These are phyloP conservation scores for Chaetomiaceae sp. DNA, from an alignment of 2,329 filamentous ascomycete genomes.

Conservation along the genomic window DNA sequence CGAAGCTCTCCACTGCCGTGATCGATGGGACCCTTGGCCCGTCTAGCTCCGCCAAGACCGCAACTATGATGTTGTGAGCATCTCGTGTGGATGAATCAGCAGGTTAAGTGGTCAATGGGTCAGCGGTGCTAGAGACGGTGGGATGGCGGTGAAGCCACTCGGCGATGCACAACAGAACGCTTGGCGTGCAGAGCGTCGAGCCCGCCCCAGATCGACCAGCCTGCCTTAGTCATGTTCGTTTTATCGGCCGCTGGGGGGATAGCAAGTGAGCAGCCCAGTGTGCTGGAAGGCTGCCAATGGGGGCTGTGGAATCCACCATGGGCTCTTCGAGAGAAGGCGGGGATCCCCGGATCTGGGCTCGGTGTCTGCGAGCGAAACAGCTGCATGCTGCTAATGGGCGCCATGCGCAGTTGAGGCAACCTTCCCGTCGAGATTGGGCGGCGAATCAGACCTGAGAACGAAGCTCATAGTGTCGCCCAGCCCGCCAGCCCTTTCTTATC, in stretches of 20 bases:
- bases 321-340: not conserved
- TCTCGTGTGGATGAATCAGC: not conserved
- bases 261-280: constrained; percentile 1
- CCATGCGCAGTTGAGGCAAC: constrained; percentile 9
- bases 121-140: not conserved
- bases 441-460: too few species aligned
- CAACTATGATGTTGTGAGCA: constrained; percentile 1
- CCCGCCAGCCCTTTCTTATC: too few species aligned
- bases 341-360: constrained; percentile 1
- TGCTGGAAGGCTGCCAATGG: constrained; percentile 13
- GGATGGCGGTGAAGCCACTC: constrained; percentile 12
- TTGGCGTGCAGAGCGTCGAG: constrained; percentile 6
- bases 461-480: too few species aligned
- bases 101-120: not conserved
- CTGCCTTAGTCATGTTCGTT: not conserved
- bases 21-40: constrained; percentile 1
- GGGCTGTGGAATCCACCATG: not conserved
- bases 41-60: too few species aligned
- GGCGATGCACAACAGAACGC: constrained; percentile 6
- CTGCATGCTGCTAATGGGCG: constrained; percentile 13
- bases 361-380: constrained; percentile 1
- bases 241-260: too few species aligned
- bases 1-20: constrained; percentile 13
- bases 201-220: constrained; percentile 4
- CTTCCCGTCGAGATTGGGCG: not conserved